Evolutionary conservation across 1,284 basidiomycete species (phyloP).

Genomic region (Ustilago xerochloae): DNA sequence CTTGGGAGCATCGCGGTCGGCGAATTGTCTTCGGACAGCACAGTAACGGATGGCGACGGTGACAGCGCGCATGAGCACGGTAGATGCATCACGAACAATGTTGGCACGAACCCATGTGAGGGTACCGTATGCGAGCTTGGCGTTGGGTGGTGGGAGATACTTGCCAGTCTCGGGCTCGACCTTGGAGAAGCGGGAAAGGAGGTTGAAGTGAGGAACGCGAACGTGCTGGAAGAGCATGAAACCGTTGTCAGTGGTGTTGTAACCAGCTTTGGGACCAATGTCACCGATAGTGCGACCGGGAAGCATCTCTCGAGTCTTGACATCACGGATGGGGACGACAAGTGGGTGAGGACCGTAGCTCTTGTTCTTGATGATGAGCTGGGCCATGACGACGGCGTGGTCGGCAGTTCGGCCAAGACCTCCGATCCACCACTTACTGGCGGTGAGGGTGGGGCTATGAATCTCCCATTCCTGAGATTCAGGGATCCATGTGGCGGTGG

Average conservation of each 20-base stretch:
- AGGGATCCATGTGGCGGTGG: constrained; percentile 56
- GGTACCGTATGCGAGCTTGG: constrained; percentile 59
- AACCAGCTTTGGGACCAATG: constrained; percentile 68
- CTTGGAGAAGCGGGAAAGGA: constrained; percentile 67
- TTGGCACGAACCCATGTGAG: constrained; percentile 66
- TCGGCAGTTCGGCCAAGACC: constrained; percentile 68
- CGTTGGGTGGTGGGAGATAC: constrained; percentile 53
- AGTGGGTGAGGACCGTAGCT: constrained; percentile 68
- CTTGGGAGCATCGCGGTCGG: constrained; percentile 68
- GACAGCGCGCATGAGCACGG: constrained; percentile 67
- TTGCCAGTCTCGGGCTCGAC: constrained; percentile 64
- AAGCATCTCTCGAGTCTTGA: constrained; percentile 67
- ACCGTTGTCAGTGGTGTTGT: constrained; percentile 68
- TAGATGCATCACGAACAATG: constrained; percentile 67
- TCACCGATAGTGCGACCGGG: constrained; percentile 68
- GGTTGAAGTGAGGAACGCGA: constrained; percentile 68
- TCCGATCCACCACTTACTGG: constrained; percentile 68
- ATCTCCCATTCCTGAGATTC: constrained; percentile 57
- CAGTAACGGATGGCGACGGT: constrained; percentile 69
- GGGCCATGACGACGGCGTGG: constrained; percentile 69
- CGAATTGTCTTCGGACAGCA: constrained; percentile 69
- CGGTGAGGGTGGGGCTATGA: constrained; percentile 54
- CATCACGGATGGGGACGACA: constrained; percentile 68
- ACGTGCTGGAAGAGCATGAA: constrained; percentile 61
- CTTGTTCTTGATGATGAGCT: constrained; percentile 68